phyloP scores from a whole-genome alignment of 2,329 filamentous ascomycete genomes.

The Diaporthe citrichinensis region DNA sequence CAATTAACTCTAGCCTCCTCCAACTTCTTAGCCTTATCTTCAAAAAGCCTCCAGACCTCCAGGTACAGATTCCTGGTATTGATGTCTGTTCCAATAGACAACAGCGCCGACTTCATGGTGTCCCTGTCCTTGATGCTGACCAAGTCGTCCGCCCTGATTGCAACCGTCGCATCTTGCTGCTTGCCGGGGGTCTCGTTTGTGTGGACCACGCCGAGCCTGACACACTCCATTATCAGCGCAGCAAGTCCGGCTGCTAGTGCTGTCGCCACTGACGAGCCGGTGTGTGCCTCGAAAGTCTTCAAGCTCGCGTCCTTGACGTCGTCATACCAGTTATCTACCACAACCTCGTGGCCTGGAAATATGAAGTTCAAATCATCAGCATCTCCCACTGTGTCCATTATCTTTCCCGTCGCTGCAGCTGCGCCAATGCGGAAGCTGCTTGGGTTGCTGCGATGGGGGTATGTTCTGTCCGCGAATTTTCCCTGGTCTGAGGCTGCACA shows the following conservation, averaged over 20 bases:
- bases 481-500: constrained; percentile 54
- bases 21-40: background rate
- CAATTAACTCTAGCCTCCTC: background rate
- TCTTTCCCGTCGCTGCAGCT: constrained; percentile 43
- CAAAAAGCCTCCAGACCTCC: constrained; percentile 15
- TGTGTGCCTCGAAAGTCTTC: constrained; percentile 28
- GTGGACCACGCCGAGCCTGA: constrained; percentile 35
- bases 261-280: constrained; percentile 49
- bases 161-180: constrained; percentile 12
- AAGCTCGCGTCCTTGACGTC: background rate
- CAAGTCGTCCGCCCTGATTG: background rate
- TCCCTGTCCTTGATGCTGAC: background rate
- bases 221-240: constrained; percentile 49
- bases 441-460: constrained; percentile 38
- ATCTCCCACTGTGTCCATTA: constrained; percentile 44
- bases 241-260: constrained; percentile 50
- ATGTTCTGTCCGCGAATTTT: constrained; percentile 38
- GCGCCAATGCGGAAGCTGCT: constrained; percentile 50
- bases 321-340: constrained; percentile 35
- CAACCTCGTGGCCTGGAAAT: constrained; percentile 49
- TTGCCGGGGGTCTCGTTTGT: background rate
- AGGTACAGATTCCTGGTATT: background rate
- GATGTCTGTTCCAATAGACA: background rate
- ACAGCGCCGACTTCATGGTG: constrained; percentile 4
- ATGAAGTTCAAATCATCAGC: constrained; percentile 48